Conservation (phyloP, 108 stramenopile species). For the Epithemia pelagica region DNA sequence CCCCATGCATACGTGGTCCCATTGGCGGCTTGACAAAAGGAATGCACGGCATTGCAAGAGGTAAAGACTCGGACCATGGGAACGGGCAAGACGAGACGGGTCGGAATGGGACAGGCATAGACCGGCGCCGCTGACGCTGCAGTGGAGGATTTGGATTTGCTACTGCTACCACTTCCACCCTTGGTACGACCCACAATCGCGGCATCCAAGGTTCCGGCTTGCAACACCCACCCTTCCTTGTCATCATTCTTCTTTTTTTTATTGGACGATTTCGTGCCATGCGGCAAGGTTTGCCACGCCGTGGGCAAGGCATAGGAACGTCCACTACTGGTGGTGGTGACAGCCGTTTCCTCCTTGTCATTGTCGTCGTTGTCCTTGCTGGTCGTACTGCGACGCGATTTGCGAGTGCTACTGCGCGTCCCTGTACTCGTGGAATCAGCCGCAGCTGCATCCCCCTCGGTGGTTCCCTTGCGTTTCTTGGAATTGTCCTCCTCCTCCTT, state of each 20-base stretch:
- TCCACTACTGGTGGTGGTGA: not conserved
- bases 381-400: no score
- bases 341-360: not conserved
- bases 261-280: not conserved
- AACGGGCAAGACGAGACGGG: constrained; percentile 40
- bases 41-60: constrained; percentile 59
- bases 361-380: constrained; percentile 8
- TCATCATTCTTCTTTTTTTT: constrained; percentile 15
- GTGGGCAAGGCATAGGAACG: constrained; percentile 20
- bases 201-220: constrained; percentile 79
- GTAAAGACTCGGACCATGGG: constrained; percentile 36
- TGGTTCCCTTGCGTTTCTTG: constrained; percentile 2
- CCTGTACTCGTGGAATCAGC: no score
- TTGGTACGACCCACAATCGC: constrained; percentile 44
- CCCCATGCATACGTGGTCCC: constrained; percentile 82
- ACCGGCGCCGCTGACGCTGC: constrained; percentile 12
- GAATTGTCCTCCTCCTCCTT: not conserved
- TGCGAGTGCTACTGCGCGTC: no score
- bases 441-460: not conserved
- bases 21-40: constrained; percentile 51
- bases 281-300: not conserved
- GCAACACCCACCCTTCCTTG: constrained; percentile 50
- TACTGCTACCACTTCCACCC: not conserved
- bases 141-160: not conserved
- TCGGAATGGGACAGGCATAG: constrained; percentile 52